Conservation (phyloP, 768 basidiomycete genomes). For the Pisolithus marmoratus region DNA sequence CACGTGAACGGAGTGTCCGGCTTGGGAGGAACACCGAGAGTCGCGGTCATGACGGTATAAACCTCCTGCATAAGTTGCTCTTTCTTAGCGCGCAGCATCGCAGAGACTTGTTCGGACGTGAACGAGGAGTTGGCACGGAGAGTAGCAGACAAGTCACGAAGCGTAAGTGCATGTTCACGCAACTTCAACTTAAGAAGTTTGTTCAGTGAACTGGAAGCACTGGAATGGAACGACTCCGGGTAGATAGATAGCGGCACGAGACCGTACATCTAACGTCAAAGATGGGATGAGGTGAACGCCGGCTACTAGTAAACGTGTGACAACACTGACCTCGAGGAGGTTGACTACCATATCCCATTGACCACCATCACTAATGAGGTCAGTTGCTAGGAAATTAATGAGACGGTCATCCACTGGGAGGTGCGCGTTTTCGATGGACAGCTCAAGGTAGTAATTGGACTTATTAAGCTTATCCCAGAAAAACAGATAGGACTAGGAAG, state of each 20-base stretch:
- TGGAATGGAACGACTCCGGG: conserved; percentile 83
- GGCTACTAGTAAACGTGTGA: background rate
- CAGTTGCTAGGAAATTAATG: conserved; percentile 66
- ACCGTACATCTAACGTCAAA: conserved; percentile 58
- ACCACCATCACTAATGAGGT: conserved; percentile 86
- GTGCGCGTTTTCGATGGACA: conserved; percentile 75
- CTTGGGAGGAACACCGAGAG: conserved; percentile 80
- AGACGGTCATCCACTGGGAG: conserved; percentile 79
- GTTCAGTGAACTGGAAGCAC: conserved; percentile 68
- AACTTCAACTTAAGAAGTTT: conserved; percentile 82
- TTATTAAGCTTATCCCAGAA: conserved; percentile 98
- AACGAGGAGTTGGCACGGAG: conserved; percentile 42
- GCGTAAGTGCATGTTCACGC: conserved; percentile 81
- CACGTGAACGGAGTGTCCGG: conserved; percentile 70
- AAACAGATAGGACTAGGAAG: conserved; percentile 73
- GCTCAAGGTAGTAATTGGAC: conserved; percentile 82
- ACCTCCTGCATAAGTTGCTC: conserved; percentile 79
- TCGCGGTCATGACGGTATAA: conserved; percentile 78
- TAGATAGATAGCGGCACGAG: conserved; percentile 78
- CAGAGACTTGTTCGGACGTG: conserved; percentile 41
- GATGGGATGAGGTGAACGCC: background rate
- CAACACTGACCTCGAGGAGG: conserved; percentile 45
- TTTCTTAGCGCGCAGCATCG: conserved; percentile 73
- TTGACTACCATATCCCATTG: conserved; percentile 92
- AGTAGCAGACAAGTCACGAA: conserved; percentile 57